Evolutionary conservation across 768 basidiomycete genomes (phyloP).

Genomic region (Boletus sp.): DNA sequence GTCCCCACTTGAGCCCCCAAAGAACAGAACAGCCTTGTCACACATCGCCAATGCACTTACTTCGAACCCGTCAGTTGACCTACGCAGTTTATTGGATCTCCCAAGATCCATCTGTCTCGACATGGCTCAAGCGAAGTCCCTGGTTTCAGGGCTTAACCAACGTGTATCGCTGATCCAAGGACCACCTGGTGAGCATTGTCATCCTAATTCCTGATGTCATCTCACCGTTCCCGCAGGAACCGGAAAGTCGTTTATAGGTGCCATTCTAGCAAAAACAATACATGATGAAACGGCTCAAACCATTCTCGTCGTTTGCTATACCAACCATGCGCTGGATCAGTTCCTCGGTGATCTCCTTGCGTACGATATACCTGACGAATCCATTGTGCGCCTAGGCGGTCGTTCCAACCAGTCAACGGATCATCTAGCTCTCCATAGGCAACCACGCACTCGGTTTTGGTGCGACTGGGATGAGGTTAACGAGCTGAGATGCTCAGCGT

Average conservation of each 20-base stretch:
- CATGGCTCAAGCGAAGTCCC: slow-evolving; percentile 42
- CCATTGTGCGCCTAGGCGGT: slow-evolving; percentile 56
- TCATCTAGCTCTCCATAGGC: slow-evolving; percentile 39
- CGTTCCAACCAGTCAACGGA: slow-evolving; percentile 50
- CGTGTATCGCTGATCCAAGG: slow-evolving; percentile 65
- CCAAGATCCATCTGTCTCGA: slow-evolving; percentile 47
- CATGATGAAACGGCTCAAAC: slow-evolving; percentile 44
- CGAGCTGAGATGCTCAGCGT: slow-evolving; percentile 29
- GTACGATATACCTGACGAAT: slow-evolving; percentile 48
- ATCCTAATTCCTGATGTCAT: not conserved
- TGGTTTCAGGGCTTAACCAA: slow-evolving; percentile 53
- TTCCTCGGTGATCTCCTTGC: slow-evolving; percentile 60
- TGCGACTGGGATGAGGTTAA: slow-evolving; percentile 11
- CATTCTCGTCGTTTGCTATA: slow-evolving; percentile 69
- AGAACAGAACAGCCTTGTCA: slow-evolving; percentile 1
- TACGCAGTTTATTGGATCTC: slow-evolving; percentile 37
- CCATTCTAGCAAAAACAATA: slow-evolving; percentile 57
- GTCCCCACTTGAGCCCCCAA: not conserved
- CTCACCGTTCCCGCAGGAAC: slow-evolving; percentile 45
- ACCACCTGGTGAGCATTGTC: slow-evolving; percentile 52
- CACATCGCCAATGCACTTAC: slow-evolving; percentile 23
- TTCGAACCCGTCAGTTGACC: slow-evolving; percentile 36
- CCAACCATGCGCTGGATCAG: slow-evolving; percentile 72
- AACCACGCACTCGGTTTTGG: not conserved
- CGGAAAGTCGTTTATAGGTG: slow-evolving; percentile 71